Evolutionary conservation across 208 protist genomes (phyloP).

Genomic region (Leptomonas pyrrhocoris): DNA sequence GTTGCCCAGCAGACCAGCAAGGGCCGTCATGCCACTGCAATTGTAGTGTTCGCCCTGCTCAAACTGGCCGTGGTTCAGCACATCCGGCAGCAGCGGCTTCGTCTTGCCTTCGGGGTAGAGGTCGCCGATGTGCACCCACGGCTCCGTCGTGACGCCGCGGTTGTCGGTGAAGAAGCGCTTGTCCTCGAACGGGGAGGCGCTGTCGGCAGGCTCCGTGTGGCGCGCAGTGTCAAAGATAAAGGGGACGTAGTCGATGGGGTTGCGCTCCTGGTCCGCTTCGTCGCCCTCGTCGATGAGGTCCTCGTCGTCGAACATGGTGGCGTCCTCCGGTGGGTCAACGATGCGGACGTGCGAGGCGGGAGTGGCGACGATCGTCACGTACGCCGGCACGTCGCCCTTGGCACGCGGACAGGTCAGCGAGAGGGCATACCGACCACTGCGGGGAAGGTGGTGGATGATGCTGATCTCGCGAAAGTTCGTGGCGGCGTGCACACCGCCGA

Average conservation of each 20-base stretch:
- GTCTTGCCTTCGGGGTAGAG: slow-evolving; percentile 68
- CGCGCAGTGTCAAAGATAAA: slow-evolving; percentile 10
- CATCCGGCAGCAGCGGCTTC: slow-evolving; percentile 51
- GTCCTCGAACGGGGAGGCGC: slow-evolving; percentile 53
- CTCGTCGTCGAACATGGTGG: slow-evolving; percentile 74
- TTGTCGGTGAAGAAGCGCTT: slow-evolving; percentile 55
- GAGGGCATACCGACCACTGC: slow-evolving; percentile 68
- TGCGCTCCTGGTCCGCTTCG: slow-evolving; percentile 31
- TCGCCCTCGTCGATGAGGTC: slow-evolving; percentile 76
- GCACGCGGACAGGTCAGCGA: slow-evolving; percentile 71
- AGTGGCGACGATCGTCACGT: slow-evolving; percentile 54
- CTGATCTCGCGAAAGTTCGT: slow-evolving; percentile 89
- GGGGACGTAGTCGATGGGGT: slow-evolving; percentile 63
- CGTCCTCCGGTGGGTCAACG: slow-evolving; percentile 65
- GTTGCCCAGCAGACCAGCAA: slow-evolving; percentile 47
- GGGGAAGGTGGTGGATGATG: slow-evolving; percentile 55
- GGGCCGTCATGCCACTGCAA: slow-evolving; percentile 59
- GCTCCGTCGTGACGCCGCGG: slow-evolving; percentile 44
- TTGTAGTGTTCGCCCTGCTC: slow-evolving; percentile 65
- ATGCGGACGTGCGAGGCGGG: slow-evolving; percentile 55
- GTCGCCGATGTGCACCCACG: slow-evolving; percentile 72
- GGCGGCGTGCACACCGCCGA: slow-evolving; percentile 68
- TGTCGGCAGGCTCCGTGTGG: no score
- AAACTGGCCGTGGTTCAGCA: slow-evolving; percentile 57
- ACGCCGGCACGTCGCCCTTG: slow-evolving; percentile 54